Conservation (phyloP, 257 asterid species). For the Solanum habrochaites region DNA sequence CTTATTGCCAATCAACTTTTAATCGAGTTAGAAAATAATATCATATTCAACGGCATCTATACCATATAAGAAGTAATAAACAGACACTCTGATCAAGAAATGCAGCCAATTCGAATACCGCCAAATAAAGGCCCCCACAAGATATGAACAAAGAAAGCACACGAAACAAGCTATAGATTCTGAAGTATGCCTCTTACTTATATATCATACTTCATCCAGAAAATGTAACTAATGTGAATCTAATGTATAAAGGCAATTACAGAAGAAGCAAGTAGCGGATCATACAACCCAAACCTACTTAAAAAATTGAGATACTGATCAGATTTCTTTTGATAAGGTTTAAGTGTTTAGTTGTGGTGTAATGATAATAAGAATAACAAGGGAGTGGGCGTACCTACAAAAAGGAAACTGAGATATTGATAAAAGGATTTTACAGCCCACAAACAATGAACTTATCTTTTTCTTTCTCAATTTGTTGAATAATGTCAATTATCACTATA, state of each 20-base stretch:
- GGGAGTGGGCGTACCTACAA: neutral
- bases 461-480: neutral
- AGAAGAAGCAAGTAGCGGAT: neutral
- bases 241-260: neutral
- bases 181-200: neutral
- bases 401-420: neutral
- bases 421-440: neutral
- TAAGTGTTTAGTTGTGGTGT: neutral
- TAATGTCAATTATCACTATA: neutral
- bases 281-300: neutral
- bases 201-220: neutral
- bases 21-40: neutral
- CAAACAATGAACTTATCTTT: neutral
- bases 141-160: neutral
- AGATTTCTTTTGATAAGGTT: neutral
- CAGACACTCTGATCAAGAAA: neutral
- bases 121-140: too few species aligned
- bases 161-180: neutral
- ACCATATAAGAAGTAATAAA: neutral
- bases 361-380: neutral
- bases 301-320: neutral
- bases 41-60: neutral
- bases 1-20: neutral
- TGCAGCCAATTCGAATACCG: too few species aligned
- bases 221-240: neutral